phyloP scores from a whole-genome alignment of 768 basidiomycete genomes.

The Hypholoma sublateritium region DNA sequence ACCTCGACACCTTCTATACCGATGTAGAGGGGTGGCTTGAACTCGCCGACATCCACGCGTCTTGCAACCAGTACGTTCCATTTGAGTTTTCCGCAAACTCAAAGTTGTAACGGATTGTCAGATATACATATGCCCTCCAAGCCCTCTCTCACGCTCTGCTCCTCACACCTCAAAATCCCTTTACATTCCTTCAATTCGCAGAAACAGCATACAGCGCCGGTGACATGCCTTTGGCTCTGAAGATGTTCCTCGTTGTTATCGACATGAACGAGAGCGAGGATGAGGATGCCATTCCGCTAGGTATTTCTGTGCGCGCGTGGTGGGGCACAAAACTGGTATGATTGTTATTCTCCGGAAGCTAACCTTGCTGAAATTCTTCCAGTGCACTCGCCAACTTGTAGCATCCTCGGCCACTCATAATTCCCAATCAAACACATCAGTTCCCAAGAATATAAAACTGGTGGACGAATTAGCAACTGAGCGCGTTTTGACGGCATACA shows the following conservation, averaged over 20 bases:
- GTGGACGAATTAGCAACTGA: constrained; percentile 77
- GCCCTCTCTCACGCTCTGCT: constrained; percentile 80
- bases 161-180: constrained; percentile 84
- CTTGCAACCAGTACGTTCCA: constrained; percentile 66
- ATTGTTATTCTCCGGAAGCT: not conserved
- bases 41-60: constrained; percentile 76
- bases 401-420: constrained; percentile 35
- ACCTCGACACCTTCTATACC: constrained; percentile 85
- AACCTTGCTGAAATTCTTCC: not conserved
- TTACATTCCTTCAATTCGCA: constrained; percentile 79
- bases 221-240: constrained; percentile 74
- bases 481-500: constrained; percentile 62
- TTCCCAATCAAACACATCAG: constrained; percentile 58
- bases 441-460: constrained; percentile 54
- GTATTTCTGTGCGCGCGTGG: constrained; percentile 75
- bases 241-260: constrained; percentile 74
- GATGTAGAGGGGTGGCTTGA: constrained; percentile 90
- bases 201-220: constrained; percentile 84
- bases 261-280: constrained; percentile 74
- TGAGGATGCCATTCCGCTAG: constrained; percentile 41
- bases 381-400: constrained; percentile 64
- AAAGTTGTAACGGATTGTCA: constrained; percentile 25
- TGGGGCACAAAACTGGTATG: constrained; percentile 78
- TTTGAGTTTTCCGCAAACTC: not conserved
- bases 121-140: constrained; percentile 72